Conservation (phyloP, 805 yeast genomes). For the Candida boleticola region DNA sequence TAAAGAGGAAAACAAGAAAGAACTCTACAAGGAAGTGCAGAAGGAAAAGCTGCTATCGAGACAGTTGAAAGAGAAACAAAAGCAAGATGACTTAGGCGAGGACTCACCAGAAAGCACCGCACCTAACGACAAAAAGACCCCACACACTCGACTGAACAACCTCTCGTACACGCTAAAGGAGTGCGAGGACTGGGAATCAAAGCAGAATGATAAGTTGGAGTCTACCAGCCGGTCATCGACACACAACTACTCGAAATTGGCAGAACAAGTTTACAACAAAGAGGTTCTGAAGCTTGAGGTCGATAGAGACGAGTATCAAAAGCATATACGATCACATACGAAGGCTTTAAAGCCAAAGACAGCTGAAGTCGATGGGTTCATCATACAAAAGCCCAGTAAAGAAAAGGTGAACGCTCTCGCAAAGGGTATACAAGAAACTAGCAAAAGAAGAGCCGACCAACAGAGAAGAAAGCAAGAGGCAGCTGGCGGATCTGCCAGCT, state of each 20-base stretch:
- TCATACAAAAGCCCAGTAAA: conserved; percentile 35
- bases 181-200: conserved; percentile 59
- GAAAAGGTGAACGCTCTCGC: conserved; percentile 22
- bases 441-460: conserved; percentile 34
- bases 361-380: conserved; percentile 14
- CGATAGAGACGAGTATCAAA: conserved; percentile 41
- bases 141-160: conserved; percentile 39
- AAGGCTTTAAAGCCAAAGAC: conserved; percentile 29
- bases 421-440: conserved; percentile 29
- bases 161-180: conserved; percentile 55
- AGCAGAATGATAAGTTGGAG: conserved; percentile 24
- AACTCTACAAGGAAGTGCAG: conserved; percentile 14
- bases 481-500: conserved; percentile 34
- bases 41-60: conserved; percentile 13
- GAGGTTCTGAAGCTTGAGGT: conserved; percentile 38
- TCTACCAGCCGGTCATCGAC: conserved; percentile 37
- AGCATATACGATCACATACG: conserved; percentile 10
- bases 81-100: conserved; percentile 28
- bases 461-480: conserved; percentile 33
- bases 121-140: conserved; percentile 29
- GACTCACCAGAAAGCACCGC: conserved; percentile 33
- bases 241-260: conserved; percentile 52
- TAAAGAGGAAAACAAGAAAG: conserved; percentile 15
- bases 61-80: conserved; percentile 11
- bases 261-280: conserved; percentile 59